Conservation (phyloP, 139 green algal genomes). For the Diplosphaera chodatii region DNA sequence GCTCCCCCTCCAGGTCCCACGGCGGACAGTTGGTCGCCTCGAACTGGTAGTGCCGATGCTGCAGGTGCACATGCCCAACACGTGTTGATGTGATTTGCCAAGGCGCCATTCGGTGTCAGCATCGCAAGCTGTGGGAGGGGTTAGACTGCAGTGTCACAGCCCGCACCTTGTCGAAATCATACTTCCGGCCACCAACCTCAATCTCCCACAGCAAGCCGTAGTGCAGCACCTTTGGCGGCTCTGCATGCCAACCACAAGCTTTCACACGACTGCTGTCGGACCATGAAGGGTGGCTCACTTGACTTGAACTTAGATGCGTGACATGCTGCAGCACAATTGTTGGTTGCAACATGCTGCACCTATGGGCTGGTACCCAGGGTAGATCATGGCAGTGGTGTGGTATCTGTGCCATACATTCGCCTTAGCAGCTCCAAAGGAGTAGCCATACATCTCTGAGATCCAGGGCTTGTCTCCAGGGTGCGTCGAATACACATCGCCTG, state of each 20-base stretch:
- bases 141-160: not conserved
- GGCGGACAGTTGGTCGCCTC: slow-evolving; percentile 16
- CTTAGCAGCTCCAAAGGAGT: slow-evolving; percentile 69
- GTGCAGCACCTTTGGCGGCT: slow-evolving; percentile 71
- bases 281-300: too few relatives aligned
- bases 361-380: slow-evolving; percentile 57
- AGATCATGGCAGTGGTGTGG: slow-evolving; percentile 66
- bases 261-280: too few relatives aligned
- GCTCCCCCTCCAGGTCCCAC: slow-evolving; percentile 8
- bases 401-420: slow-evolving; percentile 73
- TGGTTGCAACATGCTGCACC: not conserved
- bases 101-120: too few relatives aligned
- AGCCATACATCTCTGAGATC: slow-evolving; percentile 88
- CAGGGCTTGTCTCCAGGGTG: slow-evolving; percentile 60
- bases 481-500: slow-evolving; percentile 25
- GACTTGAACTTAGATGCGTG: too few relatives aligned
- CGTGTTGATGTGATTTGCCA: too few relatives aligned
- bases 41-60: slow-evolving; percentile 27
- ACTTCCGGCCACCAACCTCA: slow-evolving; percentile 19
- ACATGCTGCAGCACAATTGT: too few relatives aligned
- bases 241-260: slow-evolving; percentile 10
- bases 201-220: slow-evolving; percentile 69
- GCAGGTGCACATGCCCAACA: not conserved
- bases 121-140: too few relatives aligned
- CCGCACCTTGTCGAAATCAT: not conserved